A percentile compares a stretch with the other conserved stretches of the same genome.
Conservation (phyloP, 2,329 filamentous ascomycete species). For the Beauveria brongniartii region DNA sequence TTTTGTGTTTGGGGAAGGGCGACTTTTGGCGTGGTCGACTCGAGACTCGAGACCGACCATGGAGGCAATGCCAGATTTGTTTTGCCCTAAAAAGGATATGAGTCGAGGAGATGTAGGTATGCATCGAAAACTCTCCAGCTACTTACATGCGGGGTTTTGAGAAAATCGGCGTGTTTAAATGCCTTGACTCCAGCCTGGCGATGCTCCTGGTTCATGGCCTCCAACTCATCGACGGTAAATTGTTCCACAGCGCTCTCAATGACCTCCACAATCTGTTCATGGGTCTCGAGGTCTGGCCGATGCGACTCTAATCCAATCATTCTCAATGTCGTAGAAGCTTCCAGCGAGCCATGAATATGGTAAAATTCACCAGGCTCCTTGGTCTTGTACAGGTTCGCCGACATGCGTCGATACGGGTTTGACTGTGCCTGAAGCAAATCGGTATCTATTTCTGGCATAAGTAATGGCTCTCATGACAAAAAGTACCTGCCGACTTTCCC, state of each 20-base stretch:
- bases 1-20: slow-evolving; percentile 24
- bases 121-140: neutral
- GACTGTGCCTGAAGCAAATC: slow-evolving; percentile 65
- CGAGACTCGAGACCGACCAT: slow-evolving; percentile 43
- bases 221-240: slow-evolving; percentile 47
- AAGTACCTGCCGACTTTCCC: neutral
- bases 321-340: slow-evolving; percentile 58
- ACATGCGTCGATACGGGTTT: slow-evolving; percentile 61
- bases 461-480: too few species aligned
- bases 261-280: slow-evolving; percentile 47
- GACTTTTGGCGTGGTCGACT: slow-evolving; percentile 39
- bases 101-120: slow-evolving; percentile 16
- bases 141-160: slow-evolving; percentile 38
- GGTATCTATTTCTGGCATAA: slow-evolving; percentile 44
- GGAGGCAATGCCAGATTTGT: slow-evolving; percentile 32
- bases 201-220: slow-evolving; percentile 45
- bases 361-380: slow-evolving; percentile 60
- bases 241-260: slow-evolving; percentile 52
- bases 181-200: slow-evolving; percentile 54
- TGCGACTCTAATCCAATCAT: slow-evolving; percentile 62
- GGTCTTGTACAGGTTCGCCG: slow-evolving; percentile 64
- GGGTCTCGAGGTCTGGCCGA: slow-evolving; percentile 52
- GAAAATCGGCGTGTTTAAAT: slow-evolving; percentile 51
- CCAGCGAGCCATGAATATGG: slow-evolving; percentile 67
- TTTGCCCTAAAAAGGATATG: slow-evolving; percentile 32